phyloP scores from a whole-genome alignment of 768 basidiomycete species.

The Suillus tomentosus region DNA sequence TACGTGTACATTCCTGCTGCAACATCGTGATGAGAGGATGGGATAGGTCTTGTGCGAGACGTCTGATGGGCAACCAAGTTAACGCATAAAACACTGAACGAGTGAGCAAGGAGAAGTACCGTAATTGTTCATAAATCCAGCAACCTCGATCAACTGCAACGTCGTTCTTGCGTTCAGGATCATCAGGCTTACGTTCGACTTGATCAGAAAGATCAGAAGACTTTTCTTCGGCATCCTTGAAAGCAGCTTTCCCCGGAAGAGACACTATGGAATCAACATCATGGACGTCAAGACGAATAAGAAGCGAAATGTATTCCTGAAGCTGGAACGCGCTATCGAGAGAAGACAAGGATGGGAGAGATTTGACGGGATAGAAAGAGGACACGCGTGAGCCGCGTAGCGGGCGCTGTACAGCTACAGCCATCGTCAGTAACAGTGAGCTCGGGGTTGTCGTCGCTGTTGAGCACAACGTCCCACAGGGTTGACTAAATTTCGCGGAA shows the following conservation, averaged over 20 bases:
- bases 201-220: slow-evolving; percentile 27
- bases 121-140: slow-evolving; percentile 77
- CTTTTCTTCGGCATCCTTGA: slow-evolving; percentile 30
- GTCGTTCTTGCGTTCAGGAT: slow-evolving; percentile 41
- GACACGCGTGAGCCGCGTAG: slow-evolving; percentile 77
- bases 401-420: slow-evolving; percentile 57
- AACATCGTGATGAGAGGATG: slow-evolving; percentile 83
- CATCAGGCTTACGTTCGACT: slow-evolving; percentile 34
- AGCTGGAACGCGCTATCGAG: slow-evolving; percentile 93
- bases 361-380: slow-evolving; percentile 78
- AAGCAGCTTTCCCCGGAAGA: slow-evolving; percentile 57
- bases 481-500: slow-evolving; percentile 7
- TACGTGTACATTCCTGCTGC: slow-evolving; percentile 84
- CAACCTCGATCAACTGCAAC: slow-evolving; percentile 76
- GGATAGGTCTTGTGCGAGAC: slow-evolving; percentile 84
- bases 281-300: slow-evolving; percentile 85
- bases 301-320: slow-evolving; percentile 90
- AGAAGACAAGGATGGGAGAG: slow-evolving; percentile 64
- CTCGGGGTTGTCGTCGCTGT: slow-evolving; percentile 13
- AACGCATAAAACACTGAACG: not conserved
- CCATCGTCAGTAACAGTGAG: slow-evolving; percentile 30
- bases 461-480: not conserved
- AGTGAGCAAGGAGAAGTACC: slow-evolving; percentile 36
- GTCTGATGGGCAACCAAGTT: slow-evolving; percentile 43
- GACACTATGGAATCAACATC: slow-evolving; percentile 82